Evolutionary conservation across 73 alveolate genomes (phyloP).

Genomic region (Tetrahymena malaccensis): DNA sequence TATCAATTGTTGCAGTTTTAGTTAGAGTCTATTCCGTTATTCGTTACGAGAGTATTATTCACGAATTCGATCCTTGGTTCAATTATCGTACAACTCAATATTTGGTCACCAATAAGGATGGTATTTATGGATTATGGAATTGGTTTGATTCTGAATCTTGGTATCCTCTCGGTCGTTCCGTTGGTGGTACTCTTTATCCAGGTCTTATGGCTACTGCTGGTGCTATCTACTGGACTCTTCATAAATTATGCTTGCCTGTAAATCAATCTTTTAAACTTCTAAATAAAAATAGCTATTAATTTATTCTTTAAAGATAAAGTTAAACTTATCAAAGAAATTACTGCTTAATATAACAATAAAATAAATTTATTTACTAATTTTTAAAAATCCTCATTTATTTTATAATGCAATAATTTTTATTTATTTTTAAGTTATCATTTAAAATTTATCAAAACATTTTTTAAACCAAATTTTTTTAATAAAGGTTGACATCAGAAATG

Average conservation of each 20-base stretch:
- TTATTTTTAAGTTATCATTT: not conserved
- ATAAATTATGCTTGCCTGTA: constrained; percentile 80
- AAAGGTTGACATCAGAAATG: constrained; percentile 90
- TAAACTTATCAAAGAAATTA: too few relatives aligned
- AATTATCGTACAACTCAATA: constrained; percentile 92
- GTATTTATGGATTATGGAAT: constrained; percentile 96
- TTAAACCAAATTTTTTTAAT: not conserved
- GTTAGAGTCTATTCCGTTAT: constrained; percentile 96
- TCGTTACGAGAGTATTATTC: constrained; percentile 93
- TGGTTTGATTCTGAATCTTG: constrained; percentile 99
- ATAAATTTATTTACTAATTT: too few relatives aligned
- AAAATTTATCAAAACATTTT: not conserved
- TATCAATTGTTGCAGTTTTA: constrained; percentile 76
- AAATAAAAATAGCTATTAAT: too few relatives aligned
- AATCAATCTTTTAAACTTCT: not conserved
- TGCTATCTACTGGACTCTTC: constrained; percentile 78
- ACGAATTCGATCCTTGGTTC: constrained; percentile 99
- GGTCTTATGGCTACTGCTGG: constrained; percentile 97
- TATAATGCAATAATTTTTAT: not conserved
- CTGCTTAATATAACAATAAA: too few relatives aligned
- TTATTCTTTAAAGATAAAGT: not conserved
- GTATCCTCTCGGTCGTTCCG: constrained; percentile 98
- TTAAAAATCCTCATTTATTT: not conserved
- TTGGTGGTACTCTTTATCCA: constrained; percentile 98
- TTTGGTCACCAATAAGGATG: constrained; percentile 75